These are phyloP conservation scores for Elaeagnus macrophylla DNA, from an alignment of 306 rosid species.

Conservation along the genomic window DNA sequence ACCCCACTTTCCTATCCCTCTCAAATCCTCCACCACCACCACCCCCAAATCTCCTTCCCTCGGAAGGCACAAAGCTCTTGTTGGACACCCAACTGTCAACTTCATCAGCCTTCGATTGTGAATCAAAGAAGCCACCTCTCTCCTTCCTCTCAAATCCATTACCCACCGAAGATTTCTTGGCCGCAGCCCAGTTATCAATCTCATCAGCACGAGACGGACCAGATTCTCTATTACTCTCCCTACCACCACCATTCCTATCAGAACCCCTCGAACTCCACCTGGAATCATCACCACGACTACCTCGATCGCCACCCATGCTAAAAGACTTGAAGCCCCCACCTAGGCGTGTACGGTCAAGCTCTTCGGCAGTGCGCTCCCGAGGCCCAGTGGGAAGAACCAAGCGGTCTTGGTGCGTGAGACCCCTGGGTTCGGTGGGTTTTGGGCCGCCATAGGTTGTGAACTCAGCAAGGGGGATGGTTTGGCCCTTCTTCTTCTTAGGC, in stretches of 20 bases:
- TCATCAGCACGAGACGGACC: conserved; percentile 80
- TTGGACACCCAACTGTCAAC: conserved; percentile 74
- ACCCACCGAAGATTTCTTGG: conserved; percentile 45
- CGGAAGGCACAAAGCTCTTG: conserved; percentile 51
- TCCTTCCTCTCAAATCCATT: conserved; percentile 54
- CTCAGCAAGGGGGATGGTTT: conserved; percentile 48
- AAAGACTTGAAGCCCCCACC: conserved; percentile 58
- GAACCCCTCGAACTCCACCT: conserved; percentile 75
- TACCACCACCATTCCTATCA: conserved; percentile 34
- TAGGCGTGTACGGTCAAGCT: conserved; percentile 45
- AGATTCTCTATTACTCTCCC: conserved; percentile 49
- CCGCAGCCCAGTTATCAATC: conserved; percentile 74
- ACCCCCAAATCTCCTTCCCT: conserved; percentile 42
- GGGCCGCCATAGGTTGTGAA: conserved; percentile 42
- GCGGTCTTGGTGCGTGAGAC: conserved; percentile 36
- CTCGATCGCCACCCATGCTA: conserved; percentile 35
- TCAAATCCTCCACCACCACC: too few relatives aligned
- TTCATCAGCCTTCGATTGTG: conserved; percentile 82
- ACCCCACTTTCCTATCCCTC: too few relatives aligned
- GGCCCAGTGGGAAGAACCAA: conserved; percentile 76
- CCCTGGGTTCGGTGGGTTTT: conserved; percentile 26
- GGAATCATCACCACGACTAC: conserved; percentile 36
- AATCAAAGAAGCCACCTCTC: conserved; percentile 61
- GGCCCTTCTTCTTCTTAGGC: conserved; percentile 82
- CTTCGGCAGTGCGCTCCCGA: conserved; percentile 83